A percentile compares a stretch with the other conserved stretches of the same genome.
Evolutionary conservation across 148 eudicot genomes (phyloP).

Genomic region (Hydrangea macrophylla): DNA sequence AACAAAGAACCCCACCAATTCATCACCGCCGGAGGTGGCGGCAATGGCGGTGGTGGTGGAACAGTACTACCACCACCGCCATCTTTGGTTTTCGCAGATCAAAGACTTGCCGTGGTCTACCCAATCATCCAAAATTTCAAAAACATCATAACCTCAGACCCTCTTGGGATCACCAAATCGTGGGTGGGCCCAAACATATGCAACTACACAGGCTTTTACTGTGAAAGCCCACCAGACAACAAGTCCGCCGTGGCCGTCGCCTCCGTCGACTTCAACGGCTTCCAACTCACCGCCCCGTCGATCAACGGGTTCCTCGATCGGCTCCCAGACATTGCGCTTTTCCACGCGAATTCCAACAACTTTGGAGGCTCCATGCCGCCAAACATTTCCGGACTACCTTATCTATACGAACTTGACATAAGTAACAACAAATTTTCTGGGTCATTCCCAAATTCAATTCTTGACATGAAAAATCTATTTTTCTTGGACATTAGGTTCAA

Average conservation of each 20-base stretch:
- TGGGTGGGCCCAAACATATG: constrained; percentile 78
- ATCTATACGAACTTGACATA: constrained; percentile 77
- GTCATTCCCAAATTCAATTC: constrained; percentile 56
- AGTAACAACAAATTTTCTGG: constrained; percentile 86
- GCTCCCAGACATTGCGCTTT: constrained; percentile 69
- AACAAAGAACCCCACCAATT: neutral
- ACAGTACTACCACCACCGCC: neutral
- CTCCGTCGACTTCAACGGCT: constrained; percentile 82
- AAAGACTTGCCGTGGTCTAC: constrained; percentile 49
- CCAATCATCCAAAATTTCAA: constrained; percentile 74
- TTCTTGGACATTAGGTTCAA: constrained; percentile 82
- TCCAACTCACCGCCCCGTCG: constrained; percentile 50
- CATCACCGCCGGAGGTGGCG: neutral
- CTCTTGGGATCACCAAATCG: constrained; percentile 58
- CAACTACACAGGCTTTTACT: constrained; percentile 66
- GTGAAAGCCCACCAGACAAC: constrained; percentile 71
- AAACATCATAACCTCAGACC: constrained; percentile 55
- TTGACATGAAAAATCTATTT: constrained; percentile 43
- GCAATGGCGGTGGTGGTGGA: neutral
- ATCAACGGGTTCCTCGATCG: constrained; percentile 70
- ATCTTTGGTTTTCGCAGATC: constrained; percentile 45
- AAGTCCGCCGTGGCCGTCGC: constrained; percentile 53
- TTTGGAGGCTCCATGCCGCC: constrained; percentile 54
- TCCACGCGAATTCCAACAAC: constrained; percentile 84
- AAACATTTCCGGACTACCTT: constrained; percentile 53